Evolutionary conservation across 2,329 filamentous ascomycete species (phyloP), one percentile per base, ranked within the genome.

Genomic region (Dactylella cylindrospora): DNA sequence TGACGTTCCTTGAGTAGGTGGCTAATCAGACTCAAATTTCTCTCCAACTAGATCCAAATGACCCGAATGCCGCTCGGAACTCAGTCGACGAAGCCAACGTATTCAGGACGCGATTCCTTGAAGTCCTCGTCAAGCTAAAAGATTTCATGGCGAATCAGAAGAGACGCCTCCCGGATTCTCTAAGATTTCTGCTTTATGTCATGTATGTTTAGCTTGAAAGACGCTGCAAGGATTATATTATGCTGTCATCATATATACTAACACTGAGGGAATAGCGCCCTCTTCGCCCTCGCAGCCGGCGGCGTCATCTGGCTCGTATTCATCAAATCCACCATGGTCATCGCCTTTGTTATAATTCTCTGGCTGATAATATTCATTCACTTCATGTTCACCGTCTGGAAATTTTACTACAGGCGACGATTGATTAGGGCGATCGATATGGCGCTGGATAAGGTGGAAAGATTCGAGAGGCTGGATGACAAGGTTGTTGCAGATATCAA

Each of bases 391-490:
- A 41, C 36, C 2, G 29, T 13, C 3, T 43, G 31, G 20, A 23
- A 26, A 7, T 50, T 38, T 35, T 38, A 22, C 6, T 22, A 36
- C n/a, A 49, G 38, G 25, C 41, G 38, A 13, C 26, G 12, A 2
- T n/a, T 57, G n/a, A 13, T 57, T 29, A 31, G 5, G 12, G 22
- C 29, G 3, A 36, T 57, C 4, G 23, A 57, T 10, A 28, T 5
- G 10, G 36, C 44, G 3, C 28, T 50, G 12, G n/a, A 19, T 2
- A 57, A 38, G 23, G 44, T 57, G 3, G 36, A 35, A 39, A 38
- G 3, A 12, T 57, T 57, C 22, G 52, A 57, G 13, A 50, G 36
- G 6, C 29, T 57, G 22, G 36, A 57, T 15, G 44, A 29, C 6
- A 15, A 13, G 23, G 38, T 31, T 25, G 38, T 57, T 10, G 0